phyloP scores from a whole-genome alignment of 2,329 filamentous ascomycete species.

The Fusarium pseudocircinatum region DNA sequence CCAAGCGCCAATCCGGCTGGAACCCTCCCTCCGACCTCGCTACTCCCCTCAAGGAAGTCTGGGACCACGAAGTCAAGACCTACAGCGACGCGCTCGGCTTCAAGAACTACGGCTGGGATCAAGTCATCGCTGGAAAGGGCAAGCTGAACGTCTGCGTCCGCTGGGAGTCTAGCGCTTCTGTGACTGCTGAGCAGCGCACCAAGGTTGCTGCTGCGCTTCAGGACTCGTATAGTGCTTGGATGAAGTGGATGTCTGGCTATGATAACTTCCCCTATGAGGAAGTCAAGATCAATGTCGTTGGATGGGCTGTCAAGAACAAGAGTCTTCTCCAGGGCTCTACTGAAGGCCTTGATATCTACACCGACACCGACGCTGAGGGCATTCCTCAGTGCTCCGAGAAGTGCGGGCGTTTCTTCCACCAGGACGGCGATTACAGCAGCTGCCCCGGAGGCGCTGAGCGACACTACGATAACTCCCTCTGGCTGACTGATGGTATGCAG shows the following conservation, averaged over 20 bases:
- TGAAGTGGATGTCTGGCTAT: slow-evolving; percentile 54
- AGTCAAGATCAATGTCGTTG: slow-evolving; percentile 53
- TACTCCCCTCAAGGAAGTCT: slow-evolving; percentile 44
- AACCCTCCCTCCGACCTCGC: slow-evolving; percentile 42
- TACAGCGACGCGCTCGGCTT: slow-evolving; percentile 42
- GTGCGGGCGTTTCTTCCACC: slow-evolving; percentile 58
- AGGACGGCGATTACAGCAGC: slow-evolving; percentile 52
- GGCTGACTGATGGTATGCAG: slow-evolving; percentile 57
- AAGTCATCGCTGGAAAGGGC: slow-evolving; percentile 46
- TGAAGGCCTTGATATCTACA: slow-evolving; percentile 53
- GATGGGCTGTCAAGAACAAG: slow-evolving; percentile 54
- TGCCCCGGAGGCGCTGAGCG: slow-evolving; percentile 48
- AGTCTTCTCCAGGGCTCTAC: slow-evolving; percentile 51
- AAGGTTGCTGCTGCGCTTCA: slow-evolving; percentile 49
- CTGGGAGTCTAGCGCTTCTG: slow-evolving; percentile 53
- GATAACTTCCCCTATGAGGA: slow-evolving; percentile 55
- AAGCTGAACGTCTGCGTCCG: slow-evolving; percentile 51
- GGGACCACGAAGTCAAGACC: slow-evolving; percentile 44
- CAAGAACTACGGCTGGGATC: slow-evolving; percentile 50
- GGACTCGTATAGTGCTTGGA: slow-evolving; percentile 52
- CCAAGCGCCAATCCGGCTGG: slow-evolving; percentile 44
- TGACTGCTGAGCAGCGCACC: slow-evolving; percentile 51
- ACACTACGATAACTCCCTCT: slow-evolving; percentile 58
- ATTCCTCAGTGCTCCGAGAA: slow-evolving; percentile 52
- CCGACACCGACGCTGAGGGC: slow-evolving; percentile 51